Base-by-base conservation (phyloP, 176 grass and related monocot genomes). In the Phragmites australis region DNA sequence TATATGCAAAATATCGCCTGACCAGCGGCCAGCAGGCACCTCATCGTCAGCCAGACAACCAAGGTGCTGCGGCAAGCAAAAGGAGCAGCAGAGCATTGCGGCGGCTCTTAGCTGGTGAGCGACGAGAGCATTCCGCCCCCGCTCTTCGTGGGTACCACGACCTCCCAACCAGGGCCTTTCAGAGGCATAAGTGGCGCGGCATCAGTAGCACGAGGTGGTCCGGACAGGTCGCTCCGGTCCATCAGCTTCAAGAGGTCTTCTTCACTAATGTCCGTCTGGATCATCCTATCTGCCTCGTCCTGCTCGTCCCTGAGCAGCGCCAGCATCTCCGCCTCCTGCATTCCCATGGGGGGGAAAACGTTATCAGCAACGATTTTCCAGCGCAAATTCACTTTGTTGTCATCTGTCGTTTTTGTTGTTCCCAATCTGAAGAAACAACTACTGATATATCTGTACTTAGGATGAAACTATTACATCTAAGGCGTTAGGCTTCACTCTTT, bases 161-260 rank as follows among this genome's bases (percentile, higher is more conserved):
- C 92, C 79, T 99, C 96, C 96, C 92, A 99, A 56, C 92, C 96
- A 71, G 96, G 92, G 16, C 96, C 96, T 83, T 87, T 91, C 31
- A 95, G 72, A 9, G 90, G 88, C 13, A 91, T n/a, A 22, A 88
- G 30, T 12, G 85, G 74, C 1, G 21, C 3, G 0, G 83, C 86
- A 12, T 72, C 76, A 0, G 25, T 56, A 1, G 46, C 77, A 2
- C 45, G 61, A 78, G 71, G 65, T 12, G 54, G 39, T 5, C 77
- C 59, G 0, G 29, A 71, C 6, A 99, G 88, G 50, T 99, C 92
- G 2, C 79, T 95, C 31, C 96, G 87, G 76, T 99, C 88, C 67
- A 88, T 76, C 73, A 99, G 14, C 86, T 83, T 89, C 50, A 69
- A 58, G 7, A 99, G 84, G 74, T 99, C 86, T n/a, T 95, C 62